phyloP scores from a whole-genome alignment of 805 yeast species.

The Saccharomycopsis javanensis region DNA sequence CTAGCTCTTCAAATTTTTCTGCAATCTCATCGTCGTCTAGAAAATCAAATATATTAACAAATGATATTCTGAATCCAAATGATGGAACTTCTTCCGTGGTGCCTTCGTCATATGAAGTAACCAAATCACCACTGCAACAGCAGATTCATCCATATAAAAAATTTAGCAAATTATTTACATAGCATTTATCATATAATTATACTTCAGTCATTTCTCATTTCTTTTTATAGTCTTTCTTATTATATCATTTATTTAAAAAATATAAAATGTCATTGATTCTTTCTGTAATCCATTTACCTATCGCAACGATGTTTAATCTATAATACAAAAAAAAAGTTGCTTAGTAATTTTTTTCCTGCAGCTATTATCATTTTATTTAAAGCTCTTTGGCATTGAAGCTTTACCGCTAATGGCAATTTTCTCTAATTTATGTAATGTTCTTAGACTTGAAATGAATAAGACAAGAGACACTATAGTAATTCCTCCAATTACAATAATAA shows the following conservation, averaged over 20 bases:
- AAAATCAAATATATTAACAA: neutral
- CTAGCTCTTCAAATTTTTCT: neutral
- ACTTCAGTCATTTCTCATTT: neutral
- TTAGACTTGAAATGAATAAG: slow-evolving; percentile 46
- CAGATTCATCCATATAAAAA: slow-evolving; percentile 12
- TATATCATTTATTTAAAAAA: neutral
- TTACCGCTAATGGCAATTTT: slow-evolving; percentile 51
- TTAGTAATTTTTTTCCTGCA: neutral
- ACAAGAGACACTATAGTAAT: slow-evolving; percentile 27
- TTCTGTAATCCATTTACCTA: neutral
- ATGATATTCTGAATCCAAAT: neutral
- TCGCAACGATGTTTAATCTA: neutral
- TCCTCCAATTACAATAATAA: slow-evolving; percentile 43
- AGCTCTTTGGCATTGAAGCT: slow-evolving; percentile 12
- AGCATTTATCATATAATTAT: neutral
- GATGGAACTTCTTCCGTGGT: neutral
- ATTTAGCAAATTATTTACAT: slow-evolving; percentile 4
- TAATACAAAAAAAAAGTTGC: neutral
- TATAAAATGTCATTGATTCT: too few relatives aligned
- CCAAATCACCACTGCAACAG: neutral
- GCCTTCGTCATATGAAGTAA: neutral
- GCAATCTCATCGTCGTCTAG: neutral
- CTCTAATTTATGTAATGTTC: slow-evolving; percentile 54
- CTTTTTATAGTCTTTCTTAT: neutral
- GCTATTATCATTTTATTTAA: neutral